Percentiles rank a stretch among this genome's conserved stretches.
Evolutionary conservation across 139 green algal genomes (phyloP).

Genomic region (Volvox reticuliferus): DNA sequence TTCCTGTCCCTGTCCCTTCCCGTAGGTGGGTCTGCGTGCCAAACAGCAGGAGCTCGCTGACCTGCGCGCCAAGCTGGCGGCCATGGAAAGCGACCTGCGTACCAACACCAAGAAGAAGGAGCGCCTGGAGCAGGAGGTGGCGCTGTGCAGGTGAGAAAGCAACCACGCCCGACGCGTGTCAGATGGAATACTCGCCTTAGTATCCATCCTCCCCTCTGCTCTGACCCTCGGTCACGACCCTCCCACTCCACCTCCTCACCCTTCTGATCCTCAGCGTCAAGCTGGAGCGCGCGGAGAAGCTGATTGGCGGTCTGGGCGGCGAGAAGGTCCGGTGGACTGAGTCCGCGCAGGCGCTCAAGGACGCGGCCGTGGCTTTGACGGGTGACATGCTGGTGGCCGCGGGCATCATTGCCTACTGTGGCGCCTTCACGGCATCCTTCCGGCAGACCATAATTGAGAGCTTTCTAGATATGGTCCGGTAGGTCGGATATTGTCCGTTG

Average conservation of each 20-base stretch:
- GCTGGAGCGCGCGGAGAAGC: constrained; percentile 78
- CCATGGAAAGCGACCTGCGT: constrained; percentile 78
- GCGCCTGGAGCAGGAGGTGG: constrained; percentile 77
- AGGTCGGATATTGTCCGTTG: no score
- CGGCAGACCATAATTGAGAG: constrained; percentile 63
- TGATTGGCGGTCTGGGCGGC: constrained; percentile 79
- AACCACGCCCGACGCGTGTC: not conserved
- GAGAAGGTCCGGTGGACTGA: constrained; percentile 74
- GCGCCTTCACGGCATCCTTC: constrained; percentile 79
- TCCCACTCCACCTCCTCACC: not conserved
- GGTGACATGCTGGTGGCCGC: constrained; percentile 86
- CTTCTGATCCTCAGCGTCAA: constrained; percentile 62
- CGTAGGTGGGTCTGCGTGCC: constrained; percentile 63
- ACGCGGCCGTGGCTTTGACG: constrained; percentile 75
- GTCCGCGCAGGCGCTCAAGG: constrained; percentile 63
- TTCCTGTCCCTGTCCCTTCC: no score
- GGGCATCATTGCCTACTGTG: constrained; percentile 78
- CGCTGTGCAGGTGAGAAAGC: constrained; percentile 66
- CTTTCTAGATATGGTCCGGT: constrained; percentile 68
- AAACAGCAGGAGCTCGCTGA: constrained; percentile 81
- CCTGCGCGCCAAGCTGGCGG: constrained; percentile 77
- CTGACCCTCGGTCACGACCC: no score
- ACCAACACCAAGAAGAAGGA: constrained; percentile 79
- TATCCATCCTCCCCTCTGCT: no score
- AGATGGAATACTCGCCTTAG: no score